A percentile compares a stretch with the other conserved stretches of the same genome.
Conservation (phyloP, 345 rosid genomes). For the Gossypium longicalyx region DNA sequence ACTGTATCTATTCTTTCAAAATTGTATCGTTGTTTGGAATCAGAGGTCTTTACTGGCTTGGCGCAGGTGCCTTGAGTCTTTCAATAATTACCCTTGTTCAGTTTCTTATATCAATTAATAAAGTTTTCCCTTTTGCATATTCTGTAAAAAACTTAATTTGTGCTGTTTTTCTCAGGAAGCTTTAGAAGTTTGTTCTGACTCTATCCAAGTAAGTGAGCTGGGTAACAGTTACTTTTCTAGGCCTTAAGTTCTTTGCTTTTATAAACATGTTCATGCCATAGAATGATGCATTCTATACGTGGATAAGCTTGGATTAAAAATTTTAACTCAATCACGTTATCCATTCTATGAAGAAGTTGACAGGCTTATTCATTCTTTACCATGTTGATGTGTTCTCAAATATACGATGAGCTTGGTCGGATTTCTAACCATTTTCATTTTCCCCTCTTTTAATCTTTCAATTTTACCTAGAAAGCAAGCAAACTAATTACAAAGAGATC, state of each 20-base stretch:
- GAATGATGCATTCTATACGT: neutral
- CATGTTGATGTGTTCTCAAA: neutral
- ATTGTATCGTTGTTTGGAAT: constrained; percentile 81
- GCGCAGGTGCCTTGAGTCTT: constrained; percentile 68
- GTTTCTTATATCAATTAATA: neutral
- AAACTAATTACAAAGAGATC: constrained; percentile 76
- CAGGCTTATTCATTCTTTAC: neutral
- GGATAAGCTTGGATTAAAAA: constrained; percentile 5
- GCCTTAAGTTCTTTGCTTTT: constrained; percentile 1
- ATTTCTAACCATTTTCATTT: constrained; percentile 7
- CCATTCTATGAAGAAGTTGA: neutral
- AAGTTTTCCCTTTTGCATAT: constrained; percentile 10
- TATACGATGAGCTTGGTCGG: neutral
- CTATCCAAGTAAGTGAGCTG: constrained; percentile 72
- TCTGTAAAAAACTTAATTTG: constrained; percentile 19
- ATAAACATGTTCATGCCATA: neutral
- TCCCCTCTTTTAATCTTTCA: constrained; percentile 1
- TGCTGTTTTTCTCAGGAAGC: constrained; percentile 70
- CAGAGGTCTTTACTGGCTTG: constrained; percentile 85
- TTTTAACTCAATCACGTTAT: constrained; percentile 3
- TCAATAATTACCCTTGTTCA: constrained; percentile 5
- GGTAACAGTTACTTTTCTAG: neutral
- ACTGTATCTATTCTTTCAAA: constrained; percentile 89
- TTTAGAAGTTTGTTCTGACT: constrained; percentile 82
- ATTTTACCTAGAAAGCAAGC: constrained; percentile 74